These are phyloP conservation scores for Trypanosoma cruzi DNA, from an alignment of 208 protist genomes.

Conservation along the genomic window DNA sequence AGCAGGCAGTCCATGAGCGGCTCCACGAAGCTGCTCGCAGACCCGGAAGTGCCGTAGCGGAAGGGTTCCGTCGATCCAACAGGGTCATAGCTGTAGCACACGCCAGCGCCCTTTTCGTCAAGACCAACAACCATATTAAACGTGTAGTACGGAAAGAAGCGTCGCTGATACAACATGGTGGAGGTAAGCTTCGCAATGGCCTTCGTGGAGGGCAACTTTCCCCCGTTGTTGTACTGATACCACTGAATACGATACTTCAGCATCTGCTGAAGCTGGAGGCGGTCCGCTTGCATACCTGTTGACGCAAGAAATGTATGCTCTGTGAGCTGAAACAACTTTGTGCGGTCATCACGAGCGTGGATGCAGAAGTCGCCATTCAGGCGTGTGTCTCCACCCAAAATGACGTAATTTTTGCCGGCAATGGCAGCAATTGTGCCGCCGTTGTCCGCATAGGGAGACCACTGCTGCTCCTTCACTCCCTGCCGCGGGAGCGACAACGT, in stretches of 20 bases:
- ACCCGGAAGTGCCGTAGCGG: conserved; percentile 93
- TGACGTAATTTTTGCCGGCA: conserved; percentile 96
- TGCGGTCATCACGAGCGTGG: conserved; percentile 89
- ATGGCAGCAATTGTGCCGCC: conserved; percentile 96
- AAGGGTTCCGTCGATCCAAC: conserved; percentile 97
- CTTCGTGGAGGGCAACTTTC: conserved; percentile 88
- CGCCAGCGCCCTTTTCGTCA: conserved; percentile 94
- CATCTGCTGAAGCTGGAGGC: conserved; percentile 95
- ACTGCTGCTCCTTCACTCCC: conserved; percentile 74
- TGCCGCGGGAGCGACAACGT: conserved; percentile 70
- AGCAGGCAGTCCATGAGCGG: conserved; percentile 98
- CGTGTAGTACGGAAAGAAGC: conserved; percentile 99
- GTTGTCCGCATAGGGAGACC: conserved; percentile 95
- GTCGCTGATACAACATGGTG: conserved; percentile 97
- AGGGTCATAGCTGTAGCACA: conserved; percentile 98
- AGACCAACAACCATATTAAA: conserved; percentile 99
- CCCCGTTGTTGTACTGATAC: conserved; percentile 95
- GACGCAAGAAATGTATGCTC: conserved; percentile 93
- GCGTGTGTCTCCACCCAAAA: conserved; percentile 98
- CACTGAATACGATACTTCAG: conserved; percentile 93
- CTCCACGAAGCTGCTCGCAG: conserved; percentile 95
- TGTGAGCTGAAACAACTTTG: conserved; percentile 96
- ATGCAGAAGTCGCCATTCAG: conserved; percentile 98
- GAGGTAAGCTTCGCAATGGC: conserved; percentile 97
- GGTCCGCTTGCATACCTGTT: conserved; percentile 98